Percentiles rank a stretch among this genome's conserved stretches.
Conservation (phyloP, 306 rosid species). For the Cucumis hystrix region DNA sequence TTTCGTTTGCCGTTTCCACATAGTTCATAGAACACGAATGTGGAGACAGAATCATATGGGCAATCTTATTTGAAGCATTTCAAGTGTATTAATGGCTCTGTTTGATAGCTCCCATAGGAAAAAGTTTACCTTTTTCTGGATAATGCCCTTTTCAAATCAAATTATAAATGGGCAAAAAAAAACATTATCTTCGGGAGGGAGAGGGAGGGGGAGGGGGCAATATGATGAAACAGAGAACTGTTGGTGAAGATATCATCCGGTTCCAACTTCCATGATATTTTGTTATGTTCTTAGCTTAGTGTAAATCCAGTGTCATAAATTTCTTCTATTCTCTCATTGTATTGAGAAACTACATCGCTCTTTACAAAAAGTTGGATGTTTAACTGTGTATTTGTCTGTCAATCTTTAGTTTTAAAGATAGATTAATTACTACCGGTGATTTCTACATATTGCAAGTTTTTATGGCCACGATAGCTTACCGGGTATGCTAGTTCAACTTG, state of each 20-base stretch:
- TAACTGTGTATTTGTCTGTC: neutral
- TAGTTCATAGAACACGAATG: neutral
- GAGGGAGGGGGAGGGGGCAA: no score
- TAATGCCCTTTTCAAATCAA: neutral
- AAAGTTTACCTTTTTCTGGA: neutral
- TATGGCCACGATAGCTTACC: neutral
- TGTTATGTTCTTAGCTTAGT: neutral
- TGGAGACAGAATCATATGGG: neutral
- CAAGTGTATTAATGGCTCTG: neutral
- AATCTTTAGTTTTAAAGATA: neutral
- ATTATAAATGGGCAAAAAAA: no score
- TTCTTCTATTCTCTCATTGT: neutral
- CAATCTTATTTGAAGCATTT: neutral
- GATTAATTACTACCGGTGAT: neutral
- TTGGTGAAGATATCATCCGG: no score
- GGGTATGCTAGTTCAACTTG: neutral
- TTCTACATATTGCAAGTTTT: no score
- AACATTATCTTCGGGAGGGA: no score
- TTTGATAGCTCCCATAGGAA: neutral
- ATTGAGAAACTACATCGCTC: neutral
- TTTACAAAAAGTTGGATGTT: neutral
- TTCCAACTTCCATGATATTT: no score
- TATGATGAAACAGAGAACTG: no score
- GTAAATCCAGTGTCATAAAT: neutral
- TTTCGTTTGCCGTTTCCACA: neutral